phyloP scores from a whole-genome alignment of 2,329 filamentous ascomycete genomes.

The Diaporthe batatas region DNA sequence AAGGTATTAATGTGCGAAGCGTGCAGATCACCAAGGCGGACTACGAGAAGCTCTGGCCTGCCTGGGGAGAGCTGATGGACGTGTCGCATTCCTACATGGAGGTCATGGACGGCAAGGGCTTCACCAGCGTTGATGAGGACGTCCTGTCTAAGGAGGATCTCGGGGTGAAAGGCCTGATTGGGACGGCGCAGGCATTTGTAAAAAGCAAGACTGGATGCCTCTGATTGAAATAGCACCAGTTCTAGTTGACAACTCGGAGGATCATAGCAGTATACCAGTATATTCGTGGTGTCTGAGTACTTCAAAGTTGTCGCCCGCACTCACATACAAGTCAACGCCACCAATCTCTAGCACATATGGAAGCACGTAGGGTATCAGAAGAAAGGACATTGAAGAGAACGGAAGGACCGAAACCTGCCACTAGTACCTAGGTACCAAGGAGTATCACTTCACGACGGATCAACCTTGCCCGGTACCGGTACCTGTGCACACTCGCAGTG shows the following conservation, averaged over 20 bases:
- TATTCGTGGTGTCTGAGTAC: too few relatives aligned
- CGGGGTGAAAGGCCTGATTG: not conserved
- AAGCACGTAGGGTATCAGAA: not conserved
- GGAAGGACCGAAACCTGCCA: too few relatives aligned
- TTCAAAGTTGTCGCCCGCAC: too few relatives aligned
- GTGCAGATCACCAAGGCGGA: slow-evolving; percentile 4
- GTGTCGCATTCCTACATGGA: slow-evolving; percentile 19
- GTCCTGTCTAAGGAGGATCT: slow-evolving; percentile 23
- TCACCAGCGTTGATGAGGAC: slow-evolving; percentile 9
- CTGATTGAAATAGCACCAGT: not conserved
- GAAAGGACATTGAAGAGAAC: not conserved
- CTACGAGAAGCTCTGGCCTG: slow-evolving; percentile 8
- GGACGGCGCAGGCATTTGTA: slow-evolving; percentile 4
- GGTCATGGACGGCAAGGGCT: slow-evolving; percentile 4
- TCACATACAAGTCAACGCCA: too few relatives aligned
- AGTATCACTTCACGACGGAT: not conserved
- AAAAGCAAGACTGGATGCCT: not conserved
- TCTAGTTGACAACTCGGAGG: not conserved
- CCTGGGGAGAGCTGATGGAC: slow-evolving; percentile 24
- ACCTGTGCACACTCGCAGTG: too few relatives aligned
- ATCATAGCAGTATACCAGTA: not conserved
- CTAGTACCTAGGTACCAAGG: too few relatives aligned
- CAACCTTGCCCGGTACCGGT: not conserved
- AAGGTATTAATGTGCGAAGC: not conserved
- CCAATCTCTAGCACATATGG: too few relatives aligned